Base-by-base conservation (phyloP, 441 rosid genomes). In the Capsella rubella region DNA sequence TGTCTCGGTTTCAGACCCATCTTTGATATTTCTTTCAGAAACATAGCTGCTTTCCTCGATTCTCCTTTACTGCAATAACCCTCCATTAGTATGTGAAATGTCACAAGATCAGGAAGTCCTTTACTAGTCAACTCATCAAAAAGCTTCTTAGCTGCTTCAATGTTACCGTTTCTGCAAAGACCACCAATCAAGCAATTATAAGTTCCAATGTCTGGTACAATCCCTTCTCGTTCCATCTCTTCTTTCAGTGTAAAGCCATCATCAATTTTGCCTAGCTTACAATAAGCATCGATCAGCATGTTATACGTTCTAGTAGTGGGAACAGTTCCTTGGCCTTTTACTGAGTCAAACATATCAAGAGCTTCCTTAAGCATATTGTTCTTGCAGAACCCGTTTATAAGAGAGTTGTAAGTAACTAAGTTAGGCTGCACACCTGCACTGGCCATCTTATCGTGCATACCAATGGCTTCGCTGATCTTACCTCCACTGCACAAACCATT, bases 111-210 rank as follows among this genome's bases (percentile, higher is more conserved):
- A 62, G 84, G 67, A 82, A 87, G 67, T 56, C 80, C 70, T 72
- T 80, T 81, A 18, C 66, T 51, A 59, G 21, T 55, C 89, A 91
- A 80, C 31, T 84, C 87, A 74, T 77, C 68, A 18, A 75, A 42
- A 52, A 85, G 80, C 64, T 80, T 83, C 78, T 62, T 76, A 12
- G 82, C 95, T 32, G 55, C 77, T 37, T 73, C 55, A 10, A 78
- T 18, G 54, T 87, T 76, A 56, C 83, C 92, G 16, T 70, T 73
- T 60, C 86, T 76, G 67, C 88, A 88, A 65, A 89, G 76, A 74
- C 97, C 96, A 35, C 70, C 73, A 55, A 90, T 80, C 83, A 93
- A 85, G 85, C 93, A 82, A 53, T 93, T 93, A 78, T 79, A 89
- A 5, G 97, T 90, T n/a, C 86, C 81, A 55, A 84, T 54, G 67